Evolutionary conservation across 305 asterid genomes (phyloP).

Genomic region (Plantago lanceolata): DNA sequence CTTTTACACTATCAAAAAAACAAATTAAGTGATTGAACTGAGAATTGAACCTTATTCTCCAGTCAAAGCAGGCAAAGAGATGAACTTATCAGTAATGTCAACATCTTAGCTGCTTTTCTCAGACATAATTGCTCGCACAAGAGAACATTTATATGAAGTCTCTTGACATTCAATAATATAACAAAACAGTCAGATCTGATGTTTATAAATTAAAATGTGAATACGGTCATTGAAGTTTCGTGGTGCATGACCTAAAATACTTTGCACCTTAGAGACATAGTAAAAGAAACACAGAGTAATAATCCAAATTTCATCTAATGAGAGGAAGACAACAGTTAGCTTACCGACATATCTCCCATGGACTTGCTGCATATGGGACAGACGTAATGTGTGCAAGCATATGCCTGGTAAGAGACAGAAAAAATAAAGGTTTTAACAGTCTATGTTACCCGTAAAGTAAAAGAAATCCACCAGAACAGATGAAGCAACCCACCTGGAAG

Average conservation of each 20-base stretch:
- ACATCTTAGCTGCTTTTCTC: not conserved
- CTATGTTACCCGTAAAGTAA: slow-evolving; percentile 5
- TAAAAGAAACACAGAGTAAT: not conserved
- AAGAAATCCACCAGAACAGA: slow-evolving; percentile 11
- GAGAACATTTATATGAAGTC: not conserved
- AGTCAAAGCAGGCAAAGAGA: not conserved
- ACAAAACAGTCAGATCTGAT: not conserved
- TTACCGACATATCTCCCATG: slow-evolving; percentile 99
- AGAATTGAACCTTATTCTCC: not conserved
- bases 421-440: slow-evolving; percentile 2
- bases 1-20: not conserved
- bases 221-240: not conserved
- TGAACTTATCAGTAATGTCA: not conserved
- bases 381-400: slow-evolving; percentile 86
- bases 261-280: slow-evolving; percentile 2
- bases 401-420: slow-evolving; percentile 54
- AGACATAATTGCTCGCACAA: not conserved
- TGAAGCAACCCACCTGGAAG: slow-evolving; percentile 62
- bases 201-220: not conserved
- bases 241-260: not conserved
- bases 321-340: slow-evolving; percentile 24
- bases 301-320: not conserved
- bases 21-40: not conserved
- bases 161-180: not conserved
- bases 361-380: slow-evolving; percentile 99